phyloP scores from a whole-genome alignment of 148 eudicot genomes.

The Dysphania ambrosioides region DNA sequence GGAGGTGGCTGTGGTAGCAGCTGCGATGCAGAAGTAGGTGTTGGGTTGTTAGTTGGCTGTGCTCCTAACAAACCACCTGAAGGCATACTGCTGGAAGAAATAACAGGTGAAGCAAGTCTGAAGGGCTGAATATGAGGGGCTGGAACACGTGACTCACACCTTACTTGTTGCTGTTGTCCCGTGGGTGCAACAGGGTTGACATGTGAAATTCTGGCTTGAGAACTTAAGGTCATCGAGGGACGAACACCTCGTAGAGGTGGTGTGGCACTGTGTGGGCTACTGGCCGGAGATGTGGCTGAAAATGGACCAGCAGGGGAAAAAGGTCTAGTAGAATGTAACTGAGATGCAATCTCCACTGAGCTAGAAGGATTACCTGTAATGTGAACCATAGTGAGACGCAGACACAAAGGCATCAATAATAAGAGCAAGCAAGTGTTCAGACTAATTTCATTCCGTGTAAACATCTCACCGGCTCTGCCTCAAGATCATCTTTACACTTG shows the following conservation, averaged over 20 bases:
- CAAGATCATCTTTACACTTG: too few species aligned
- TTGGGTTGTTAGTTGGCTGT: conserved; percentile 17
- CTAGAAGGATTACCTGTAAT: conserved; percentile 44
- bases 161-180: conserved; percentile 23
- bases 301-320: conserved; percentile 28
- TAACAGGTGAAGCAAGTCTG: conserved; percentile 27
- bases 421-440: background rate
- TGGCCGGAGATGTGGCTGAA: conserved; percentile 24
- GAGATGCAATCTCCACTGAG: conserved; percentile 33
- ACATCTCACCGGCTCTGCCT: too few species aligned
- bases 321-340: conserved; percentile 28
- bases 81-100: conserved; percentile 22
- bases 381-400: conserved; percentile 5
- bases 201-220: conserved; percentile 31
- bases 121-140: conserved; percentile 54
- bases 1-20: conserved; percentile 2
- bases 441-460: too few species aligned
- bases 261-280: conserved; percentile 24
- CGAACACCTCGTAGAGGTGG: conserved; percentile 32
- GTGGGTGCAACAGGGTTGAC: conserved; percentile 34
- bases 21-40: conserved; percentile 20
- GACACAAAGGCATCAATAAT: background rate
- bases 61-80: conserved; percentile 21
- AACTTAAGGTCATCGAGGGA: conserved; percentile 29
- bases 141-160: conserved; percentile 41